Percentiles rank a stretch among this genome's conserved stretches.
Conservation (phyloP, 2,329 filamentous ascomycete genomes). For the Fusarium falciforme region DNA sequence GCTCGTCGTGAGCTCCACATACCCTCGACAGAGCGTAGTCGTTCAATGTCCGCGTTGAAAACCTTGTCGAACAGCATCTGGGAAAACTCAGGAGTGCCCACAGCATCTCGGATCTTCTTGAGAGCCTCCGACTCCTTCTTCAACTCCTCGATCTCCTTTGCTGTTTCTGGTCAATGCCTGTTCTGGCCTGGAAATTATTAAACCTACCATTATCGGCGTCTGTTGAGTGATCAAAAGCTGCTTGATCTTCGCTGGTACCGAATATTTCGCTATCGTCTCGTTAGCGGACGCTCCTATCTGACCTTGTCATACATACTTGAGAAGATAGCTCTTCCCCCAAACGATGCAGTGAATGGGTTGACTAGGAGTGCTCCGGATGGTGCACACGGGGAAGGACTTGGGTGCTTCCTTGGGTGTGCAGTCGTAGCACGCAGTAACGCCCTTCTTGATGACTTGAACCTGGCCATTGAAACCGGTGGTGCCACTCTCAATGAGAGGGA, state of each 20-base stretch:
- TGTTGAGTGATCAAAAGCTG: conserved; percentile 81
- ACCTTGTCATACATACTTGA: conserved; percentile 66
- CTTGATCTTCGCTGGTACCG: conserved; percentile 88
- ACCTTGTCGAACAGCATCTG: conserved; percentile 92
- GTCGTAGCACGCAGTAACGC: conserved; percentile 94
- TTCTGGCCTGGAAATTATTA: not conserved
- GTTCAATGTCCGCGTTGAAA: conserved; percentile 84
- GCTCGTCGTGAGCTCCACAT: conserved; percentile 92
- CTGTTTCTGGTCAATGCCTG: conserved; percentile 40
- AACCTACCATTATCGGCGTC: conserved; percentile 80
- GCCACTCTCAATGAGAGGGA: conserved; percentile 94
- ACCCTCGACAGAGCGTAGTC: conserved; percentile 87
- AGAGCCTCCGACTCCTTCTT: conserved; percentile 85
- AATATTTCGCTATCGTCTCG: conserved; percentile 75
- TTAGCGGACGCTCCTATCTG: not conserved
- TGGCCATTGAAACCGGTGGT: conserved; percentile 98
- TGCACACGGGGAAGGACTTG: conserved; percentile 95
- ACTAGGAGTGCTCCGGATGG: conserved; percentile 94
- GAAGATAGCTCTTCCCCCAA: conserved; percentile 96
- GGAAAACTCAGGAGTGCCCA: conserved; percentile 82
- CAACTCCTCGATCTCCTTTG: conserved; percentile 87
- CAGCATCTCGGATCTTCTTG: conserved; percentile 82
- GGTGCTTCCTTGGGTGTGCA: conserved; percentile 90
- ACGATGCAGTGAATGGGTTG: conserved; percentile 99
- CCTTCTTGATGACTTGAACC: conserved; percentile 95